Base-by-base conservation (phyloP, 495 filamentous ascomycete genomes). In the Lasiosphaeria miniovina region DNA sequence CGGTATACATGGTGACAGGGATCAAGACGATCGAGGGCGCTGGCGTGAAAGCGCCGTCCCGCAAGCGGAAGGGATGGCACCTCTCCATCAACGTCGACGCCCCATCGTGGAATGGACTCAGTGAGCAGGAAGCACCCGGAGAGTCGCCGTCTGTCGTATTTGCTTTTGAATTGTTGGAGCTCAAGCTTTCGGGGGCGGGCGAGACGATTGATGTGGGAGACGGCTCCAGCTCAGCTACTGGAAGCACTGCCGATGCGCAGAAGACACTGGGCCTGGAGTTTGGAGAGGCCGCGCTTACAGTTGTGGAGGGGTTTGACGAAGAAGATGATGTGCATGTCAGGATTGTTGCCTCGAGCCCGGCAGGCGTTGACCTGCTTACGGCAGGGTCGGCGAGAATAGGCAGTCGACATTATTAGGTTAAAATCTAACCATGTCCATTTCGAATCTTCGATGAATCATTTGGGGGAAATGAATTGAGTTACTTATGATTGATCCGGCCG, bases 1-100 rank as follows among this genome's bases (percentile, higher is more conserved):
- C 59, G 8, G 41, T 65, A 17, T 65, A 58, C 49, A 58, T 65
- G 59, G 46, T 65, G 15, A 61, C 46, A 2, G 62, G 59, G 0
- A 4, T 61, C 55, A 65, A 65, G 55, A 55, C 54, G 1, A 35
- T 61, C 32, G 34, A 32, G 3, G 62, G 62, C 43, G 62, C 55
- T 7, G 12, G 55, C 41, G 61, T 62, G 51, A 59, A 50, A n/a
- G 33, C 41, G 1, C 5, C 41, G 9, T 62, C 61, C 15, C 14
- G 55, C 32, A 54, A 36, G 55, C 55, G 55, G 0, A 48, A 5
- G 6, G 61, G 50, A 12, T 62, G 61, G 61, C 50, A 46, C 15
- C 33, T 62, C 9, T 17, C 10, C 6, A 31, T 58, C 35, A 50
- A 45, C n/a, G 58, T 60, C 11, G 53, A 36, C 12, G 53, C 53